These are phyloP conservation scores for Thalassiosira profunda DNA, from an alignment of 108 stramenopile genomes.

Conservation along the genomic window DNA sequence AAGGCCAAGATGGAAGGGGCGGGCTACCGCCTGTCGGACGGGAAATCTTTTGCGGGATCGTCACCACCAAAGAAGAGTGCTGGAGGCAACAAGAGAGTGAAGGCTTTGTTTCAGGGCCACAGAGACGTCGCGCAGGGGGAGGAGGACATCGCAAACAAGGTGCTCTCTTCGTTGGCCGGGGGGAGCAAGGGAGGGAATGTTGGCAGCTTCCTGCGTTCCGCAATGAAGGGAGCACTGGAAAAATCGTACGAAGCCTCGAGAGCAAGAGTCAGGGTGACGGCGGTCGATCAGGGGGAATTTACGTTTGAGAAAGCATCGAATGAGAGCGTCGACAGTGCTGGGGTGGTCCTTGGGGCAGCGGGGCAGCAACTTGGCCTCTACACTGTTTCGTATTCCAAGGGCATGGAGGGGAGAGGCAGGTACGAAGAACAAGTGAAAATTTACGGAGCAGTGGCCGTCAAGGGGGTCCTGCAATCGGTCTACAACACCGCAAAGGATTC, in stretches of 20 bases:
- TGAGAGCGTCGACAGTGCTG: constrained; percentile 21
- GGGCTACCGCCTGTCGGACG: constrained; percentile 47
- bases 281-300: constrained; percentile 60
- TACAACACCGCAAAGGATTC: constrained; percentile 24
- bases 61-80: constrained; percentile 9
- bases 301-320: constrained; percentile 30
- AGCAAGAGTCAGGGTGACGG: constrained; percentile 70
- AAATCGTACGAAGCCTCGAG: constrained; percentile 79
- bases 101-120: background rate
- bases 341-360: constrained; percentile 29
- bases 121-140: constrained; percentile 29
- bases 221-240: constrained; percentile 84
- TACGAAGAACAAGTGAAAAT: constrained; percentile 74
- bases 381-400: constrained; percentile 61
- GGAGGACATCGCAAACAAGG: constrained; percentile 69
- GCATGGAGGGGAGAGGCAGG: constrained; percentile 72
- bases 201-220: constrained; percentile 63
- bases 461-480: constrained; percentile 68
- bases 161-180: constrained; percentile 65
- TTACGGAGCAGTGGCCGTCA: constrained; percentile 65
- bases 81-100: background rate
- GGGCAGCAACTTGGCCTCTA: no score
- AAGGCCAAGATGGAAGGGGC: constrained; percentile 34
- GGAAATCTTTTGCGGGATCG: constrained; percentile 25
- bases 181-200: constrained; percentile 51